A percentile compares a stretch with the other conserved stretches of the same genome.
Evolutionary conservation across 306 rosid genomes (phyloP).

Genomic region (Trifolium pratense): DNA sequence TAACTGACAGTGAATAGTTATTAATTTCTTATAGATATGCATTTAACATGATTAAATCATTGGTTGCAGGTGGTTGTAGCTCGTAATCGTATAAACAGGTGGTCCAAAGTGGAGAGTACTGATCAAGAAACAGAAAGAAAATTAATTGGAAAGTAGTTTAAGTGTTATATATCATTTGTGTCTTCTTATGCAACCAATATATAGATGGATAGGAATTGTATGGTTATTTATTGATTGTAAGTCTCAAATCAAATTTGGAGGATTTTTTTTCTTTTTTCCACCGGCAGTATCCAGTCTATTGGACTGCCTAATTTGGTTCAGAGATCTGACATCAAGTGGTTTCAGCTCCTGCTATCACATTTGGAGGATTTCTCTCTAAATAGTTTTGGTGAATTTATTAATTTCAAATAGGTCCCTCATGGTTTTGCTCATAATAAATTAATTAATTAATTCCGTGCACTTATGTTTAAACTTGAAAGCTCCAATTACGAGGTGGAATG

Average conservation of each 20-base stretch:
- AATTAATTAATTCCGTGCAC: background rate
- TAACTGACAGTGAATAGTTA: background rate
- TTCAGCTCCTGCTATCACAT: no score
- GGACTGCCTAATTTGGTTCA: no score
- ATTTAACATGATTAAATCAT: background rate
- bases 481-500: background rate
- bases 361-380: background rate
- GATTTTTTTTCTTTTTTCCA: no score
- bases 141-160: background rate
- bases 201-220: conserved; percentile 12
- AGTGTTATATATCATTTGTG: background rate
- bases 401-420: no score
- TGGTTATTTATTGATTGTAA: conserved; percentile 1
- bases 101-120: conserved; percentile 28
- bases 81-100: conserved; percentile 43
- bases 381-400: background rate
- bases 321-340: no score
- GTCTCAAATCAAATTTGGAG: background rate
- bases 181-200: background rate
- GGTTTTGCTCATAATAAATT: background rate
- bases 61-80: conserved; percentile 46
- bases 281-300: no score
- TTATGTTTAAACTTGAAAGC: background rate
- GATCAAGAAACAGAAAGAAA: conserved; percentile 37
- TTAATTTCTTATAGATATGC: background rate